Base-by-base conservation (phyloP, 805 yeast genomes). In the Barnettozyma salicaria region DNA sequence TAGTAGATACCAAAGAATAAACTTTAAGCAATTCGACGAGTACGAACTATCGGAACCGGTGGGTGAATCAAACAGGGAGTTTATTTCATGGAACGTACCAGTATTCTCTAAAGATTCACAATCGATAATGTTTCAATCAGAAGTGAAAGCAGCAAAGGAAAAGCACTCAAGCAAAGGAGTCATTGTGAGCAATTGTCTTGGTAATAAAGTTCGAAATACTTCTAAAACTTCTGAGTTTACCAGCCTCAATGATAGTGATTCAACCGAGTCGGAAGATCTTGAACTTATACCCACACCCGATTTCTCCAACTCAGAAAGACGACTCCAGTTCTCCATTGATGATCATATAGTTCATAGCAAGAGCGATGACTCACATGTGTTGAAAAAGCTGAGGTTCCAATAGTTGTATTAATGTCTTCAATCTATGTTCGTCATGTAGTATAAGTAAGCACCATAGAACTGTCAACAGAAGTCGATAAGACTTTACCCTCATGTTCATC, bases 381-480 rank as follows among this genome's bases (percentile, higher is more conserved):
- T n/a, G 8, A 45, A 42, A 19, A 42, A 27, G 22, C 42, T 44
- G 7, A 36, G 48, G 17, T 46, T 46, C 24, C 32, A 11, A 20
- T 27, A 34, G 31, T 21, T 17, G 23, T 24, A 24, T 26, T 11
- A 19, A 22, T 13, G n/a, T n/a, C n/a, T n/a, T n/a, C n/a, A n/a
- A n/a, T 19, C 14, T 19, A 17, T 18, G 7, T 26, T 22, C 13
- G 23, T 34, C 29, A 33, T 16, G 13, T 17, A 8, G 31, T 38
- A 21, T 52, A 52, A 44, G 80, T 59, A 5, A 78, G 56, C 6
- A 80, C 67, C 6, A 80, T 48, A 4, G 70, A 61, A 1, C 81
- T 78, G 52, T 79, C 88, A 5, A 64, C 60, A 4, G 83, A 74
- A 4, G 76, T 58, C 13, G 79, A 66, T 2, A 70, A 54, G 8